These are phyloP conservation scores for Boletus reticulatus DNA, from an alignment of 768 basidiomycete genomes.

Conservation along the genomic window DNA sequence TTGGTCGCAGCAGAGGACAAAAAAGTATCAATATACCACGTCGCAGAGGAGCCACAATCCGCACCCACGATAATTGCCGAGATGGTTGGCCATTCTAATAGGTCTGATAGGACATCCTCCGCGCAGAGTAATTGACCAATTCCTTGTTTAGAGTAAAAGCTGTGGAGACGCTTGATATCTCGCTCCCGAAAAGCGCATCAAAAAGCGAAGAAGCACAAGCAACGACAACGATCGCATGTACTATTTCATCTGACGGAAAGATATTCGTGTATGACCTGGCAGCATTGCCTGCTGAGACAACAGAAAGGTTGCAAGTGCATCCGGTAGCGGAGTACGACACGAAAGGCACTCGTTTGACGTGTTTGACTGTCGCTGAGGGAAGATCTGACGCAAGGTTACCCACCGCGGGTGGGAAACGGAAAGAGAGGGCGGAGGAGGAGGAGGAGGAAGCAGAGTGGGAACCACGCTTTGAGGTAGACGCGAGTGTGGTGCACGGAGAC, in stretches of 20 bases:
- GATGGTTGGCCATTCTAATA: slow-evolving; percentile 80
- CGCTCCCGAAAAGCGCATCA: slow-evolving; percentile 41
- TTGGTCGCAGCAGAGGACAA: slow-evolving; percentile 90
- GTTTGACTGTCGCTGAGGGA: slow-evolving; percentile 58
- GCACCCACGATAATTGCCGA: slow-evolving; percentile 63
- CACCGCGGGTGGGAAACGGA: slow-evolving; percentile 35
- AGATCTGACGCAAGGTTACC: slow-evolving; percentile 21
- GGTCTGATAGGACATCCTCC: slow-evolving; percentile 44
- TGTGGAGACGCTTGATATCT: slow-evolving; percentile 62
- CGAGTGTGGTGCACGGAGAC: slow-evolving; percentile 5
- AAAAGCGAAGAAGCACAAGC: slow-evolving; percentile 17
- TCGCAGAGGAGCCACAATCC: slow-evolving; percentile 44
- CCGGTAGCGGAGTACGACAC: slow-evolving; percentile 76
- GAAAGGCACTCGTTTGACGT: slow-evolving; percentile 83
- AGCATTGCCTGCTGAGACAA: slow-evolving; percentile 36
- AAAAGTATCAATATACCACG: slow-evolving; percentile 74
- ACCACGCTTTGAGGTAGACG: slow-evolving; percentile 9
- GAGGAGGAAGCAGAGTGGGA: slow-evolving; percentile 35
- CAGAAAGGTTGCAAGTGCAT: slow-evolving; percentile 36
- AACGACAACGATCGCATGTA: slow-evolving; percentile 64
- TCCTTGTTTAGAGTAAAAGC: slow-evolving; percentile 67
- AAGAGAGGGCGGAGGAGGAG: slow-evolving; percentile 30
- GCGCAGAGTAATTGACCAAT: background rate
- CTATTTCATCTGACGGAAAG: slow-evolving; percentile 89
- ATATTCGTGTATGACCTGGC: slow-evolving; percentile 75